phyloP scores from a whole-genome alignment of 208 protist genomes.

The Lotmaria passim region DNA sequence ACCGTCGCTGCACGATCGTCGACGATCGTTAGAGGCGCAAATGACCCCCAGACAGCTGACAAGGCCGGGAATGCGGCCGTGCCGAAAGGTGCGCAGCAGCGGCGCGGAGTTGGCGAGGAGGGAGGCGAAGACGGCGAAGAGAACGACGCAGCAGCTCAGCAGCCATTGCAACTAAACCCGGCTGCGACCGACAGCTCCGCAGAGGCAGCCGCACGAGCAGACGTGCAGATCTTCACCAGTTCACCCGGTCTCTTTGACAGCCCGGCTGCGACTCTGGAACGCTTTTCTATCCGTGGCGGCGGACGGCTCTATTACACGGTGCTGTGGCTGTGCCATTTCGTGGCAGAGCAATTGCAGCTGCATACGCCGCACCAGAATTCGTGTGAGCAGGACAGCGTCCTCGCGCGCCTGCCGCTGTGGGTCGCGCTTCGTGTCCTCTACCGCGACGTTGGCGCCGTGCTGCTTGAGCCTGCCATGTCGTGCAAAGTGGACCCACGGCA shows the following conservation, averaged over 20 bases:
- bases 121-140: too few relatives aligned
- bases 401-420: conserved; percentile 35
- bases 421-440: conserved; percentile 35
- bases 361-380: conserved; percentile 11
- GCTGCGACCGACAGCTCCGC: neutral
- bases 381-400: conserved; percentile 3
- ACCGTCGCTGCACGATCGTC: neutral
- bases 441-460: conserved; percentile 51
- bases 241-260: conserved; percentile 27
- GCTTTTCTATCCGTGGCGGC: conserved; percentile 31
- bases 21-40: too few relatives aligned
- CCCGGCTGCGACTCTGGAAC: conserved; percentile 19
- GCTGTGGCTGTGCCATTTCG: conserved; percentile 33
- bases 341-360: neutral
- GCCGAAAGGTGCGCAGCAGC: too few relatives aligned
- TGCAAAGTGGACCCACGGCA: conserved; percentile 57
- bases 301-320: conserved; percentile 60
- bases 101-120: too few relatives aligned
- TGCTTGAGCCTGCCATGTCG: conserved; percentile 48
- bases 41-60: too few relatives aligned
- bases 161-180: neutral
- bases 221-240: conserved; percentile 41
- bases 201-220: conserved; percentile 5
- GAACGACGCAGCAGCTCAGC: too few relatives aligned
- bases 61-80: too few relatives aligned